Percentiles rank a stretch among this genome's conserved stretches.
phyloP scores from a whole-genome alignment of 2,329 filamentous ascomycete genomes.

The Coniochaeta hoffmannii region DNA sequence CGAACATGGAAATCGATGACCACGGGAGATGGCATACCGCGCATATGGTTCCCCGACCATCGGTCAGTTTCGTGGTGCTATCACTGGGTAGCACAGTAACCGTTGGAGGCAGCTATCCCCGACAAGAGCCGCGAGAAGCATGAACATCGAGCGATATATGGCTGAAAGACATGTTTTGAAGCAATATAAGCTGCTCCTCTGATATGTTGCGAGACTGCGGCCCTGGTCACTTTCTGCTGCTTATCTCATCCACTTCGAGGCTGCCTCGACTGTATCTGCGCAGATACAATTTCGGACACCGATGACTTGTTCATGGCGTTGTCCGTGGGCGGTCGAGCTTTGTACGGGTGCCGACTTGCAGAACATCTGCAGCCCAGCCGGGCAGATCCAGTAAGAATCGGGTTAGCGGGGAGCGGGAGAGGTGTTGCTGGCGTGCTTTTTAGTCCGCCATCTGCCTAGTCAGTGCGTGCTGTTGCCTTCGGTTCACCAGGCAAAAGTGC shows the following conservation, averaged over 20 bases:
- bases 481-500: slow-evolving; percentile 8
- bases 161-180: neutral
- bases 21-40: neutral
- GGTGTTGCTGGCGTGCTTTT: slow-evolving; percentile 14
- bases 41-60: neutral
- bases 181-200: neutral
- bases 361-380: slow-evolving; percentile 16
- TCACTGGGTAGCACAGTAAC: neutral
- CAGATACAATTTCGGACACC: neutral
- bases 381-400: slow-evolving; percentile 16
- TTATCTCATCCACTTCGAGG: neutral
- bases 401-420: slow-evolving; percentile 7
- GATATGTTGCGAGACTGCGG: neutral
- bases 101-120: neutral
- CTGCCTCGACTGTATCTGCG: neutral
- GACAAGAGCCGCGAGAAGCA: neutral
- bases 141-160: neutral
- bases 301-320: neutral
- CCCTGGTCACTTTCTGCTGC: neutral
- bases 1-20: neutral
- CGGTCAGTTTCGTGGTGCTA: neutral
- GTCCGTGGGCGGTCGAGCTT: neutral
- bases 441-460: slow-evolving; percentile 7
- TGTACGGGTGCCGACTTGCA: slow-evolving; percentile 13
- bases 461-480: slow-evolving; percentile 7